Conservation (phyloP, 208 protist genomes). For the Jaenimonas drosophilae region DNA sequence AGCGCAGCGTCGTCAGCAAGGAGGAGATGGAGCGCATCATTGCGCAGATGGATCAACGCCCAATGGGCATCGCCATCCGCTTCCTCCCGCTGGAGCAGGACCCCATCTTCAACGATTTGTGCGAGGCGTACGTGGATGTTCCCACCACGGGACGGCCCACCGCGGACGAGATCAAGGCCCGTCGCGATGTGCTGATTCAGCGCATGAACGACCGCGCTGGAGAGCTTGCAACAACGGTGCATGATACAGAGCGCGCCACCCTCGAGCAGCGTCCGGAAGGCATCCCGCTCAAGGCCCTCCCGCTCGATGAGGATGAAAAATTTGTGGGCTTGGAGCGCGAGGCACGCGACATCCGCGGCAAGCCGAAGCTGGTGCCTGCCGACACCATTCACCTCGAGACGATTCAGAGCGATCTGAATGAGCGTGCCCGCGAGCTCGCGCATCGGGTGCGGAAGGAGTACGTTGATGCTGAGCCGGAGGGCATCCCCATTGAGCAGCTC, state of each 20-base stretch:
- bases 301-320: conserved; percentile 41
- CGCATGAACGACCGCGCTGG: conserved; percentile 31
- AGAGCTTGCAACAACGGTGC: conserved; percentile 33
- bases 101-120: conserved; percentile 24
- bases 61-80: conserved; percentile 37
- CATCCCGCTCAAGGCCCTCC: conserved; percentile 25
- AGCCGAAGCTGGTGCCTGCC: conserved; percentile 1
- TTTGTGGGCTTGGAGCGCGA: conserved; percentile 33
- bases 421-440: conserved; percentile 26
- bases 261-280: conserved; percentile 33
- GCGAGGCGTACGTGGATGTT: too few species aligned
- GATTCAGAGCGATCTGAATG: conserved; percentile 29
- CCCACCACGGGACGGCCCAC: too few species aligned
- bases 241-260: conserved; percentile 21
- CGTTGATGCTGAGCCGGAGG: conserved; percentile 15
- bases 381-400: conserved; percentile 12
- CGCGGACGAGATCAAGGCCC: conserved; percentile 24
- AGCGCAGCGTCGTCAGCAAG: conserved; percentile 5
- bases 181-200: conserved; percentile 15
- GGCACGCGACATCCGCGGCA: conserved; percentile 15
- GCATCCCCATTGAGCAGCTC: conserved; percentile 24
- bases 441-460: conserved; percentile 17
- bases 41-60: too few species aligned
- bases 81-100: conserved; percentile 57
- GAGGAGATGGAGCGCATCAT: too few species aligned